Evolutionary conservation across 2,329 filamentous ascomycete species (phyloP).

Genomic region (Talaromyces atroroseus): DNA sequence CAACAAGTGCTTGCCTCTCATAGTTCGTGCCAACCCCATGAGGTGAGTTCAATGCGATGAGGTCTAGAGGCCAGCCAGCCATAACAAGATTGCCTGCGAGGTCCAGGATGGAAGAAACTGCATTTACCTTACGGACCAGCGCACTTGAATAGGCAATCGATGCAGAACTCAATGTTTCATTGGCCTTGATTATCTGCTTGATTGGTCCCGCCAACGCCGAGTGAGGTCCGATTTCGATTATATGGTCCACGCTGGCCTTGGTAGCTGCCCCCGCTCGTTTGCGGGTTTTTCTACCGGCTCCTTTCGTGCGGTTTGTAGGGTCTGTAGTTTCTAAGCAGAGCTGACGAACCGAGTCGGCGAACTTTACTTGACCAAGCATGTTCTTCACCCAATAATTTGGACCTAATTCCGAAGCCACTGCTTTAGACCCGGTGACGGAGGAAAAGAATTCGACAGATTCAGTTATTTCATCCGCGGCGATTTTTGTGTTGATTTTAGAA

Average conservation of each 20-base stretch:
- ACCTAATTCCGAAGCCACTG: background rate
- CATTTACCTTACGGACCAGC: constrained; percentile 29
- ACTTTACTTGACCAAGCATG: constrained; percentile 25
- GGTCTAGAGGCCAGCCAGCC: constrained; percentile 18
- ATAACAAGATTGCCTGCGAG: constrained; percentile 18
- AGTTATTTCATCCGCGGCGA: constrained; percentile 3
- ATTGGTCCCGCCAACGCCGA: constrained; percentile 24
- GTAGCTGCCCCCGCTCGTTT: background rate
- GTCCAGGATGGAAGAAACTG: constrained; percentile 15
- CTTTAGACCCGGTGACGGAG: constrained; percentile 13
- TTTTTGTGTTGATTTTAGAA: background rate
- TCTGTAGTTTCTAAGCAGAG: constrained; percentile 10
- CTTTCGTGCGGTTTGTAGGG: background rate
- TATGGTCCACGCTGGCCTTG: constrained; percentile 6
- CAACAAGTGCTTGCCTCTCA: background rate
- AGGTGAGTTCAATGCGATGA: constrained; percentile 19
- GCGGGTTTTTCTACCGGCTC: too few relatives aligned
- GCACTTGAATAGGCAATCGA: constrained; percentile 14
- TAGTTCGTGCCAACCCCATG: background rate
- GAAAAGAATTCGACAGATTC: constrained; percentile 18
- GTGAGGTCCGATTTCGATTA: constrained; percentile 29
- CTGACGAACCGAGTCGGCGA: constrained; percentile 19
- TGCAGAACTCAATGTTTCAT: background rate
- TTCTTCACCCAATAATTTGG: constrained; percentile 27
- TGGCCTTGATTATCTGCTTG: constrained; percentile 16